Base-by-base conservation (phyloP, 306 rosid species). In the Canavalia gladiata region DNA sequence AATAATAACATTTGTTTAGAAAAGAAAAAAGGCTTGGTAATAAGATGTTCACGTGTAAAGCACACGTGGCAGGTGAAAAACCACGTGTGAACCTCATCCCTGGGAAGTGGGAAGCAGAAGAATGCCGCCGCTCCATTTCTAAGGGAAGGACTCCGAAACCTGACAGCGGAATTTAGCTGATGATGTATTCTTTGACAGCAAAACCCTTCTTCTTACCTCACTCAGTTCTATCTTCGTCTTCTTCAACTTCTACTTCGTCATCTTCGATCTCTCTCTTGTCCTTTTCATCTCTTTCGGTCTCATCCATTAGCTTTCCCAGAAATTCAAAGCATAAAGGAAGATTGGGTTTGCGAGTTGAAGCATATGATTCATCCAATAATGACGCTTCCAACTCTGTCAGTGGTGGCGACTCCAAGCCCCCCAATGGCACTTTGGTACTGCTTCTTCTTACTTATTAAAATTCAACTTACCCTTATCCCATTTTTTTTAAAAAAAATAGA, bases 341-440 rank as follows among this genome's bases (percentile, higher is more conserved):
- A 49, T 30, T 84, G 11, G 8, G 34, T 63, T 9, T 84, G 9
- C 74, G 79, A 55, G 73, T 87, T 81, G 57, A 81, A 68, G 79
- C 90, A 1, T 77, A 85, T 12, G 77, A 85, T 77, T 81, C 88
- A 42, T 84, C 86, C 78, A 59, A 83, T 4, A 76, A 83, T 49
- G 83, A 76, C 31, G 31, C 30, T 75, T 77, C 87, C 59, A 81
- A 87, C 41, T 31, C 85, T 73, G 3, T 83, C 3, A 83, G 85
- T 81, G 4, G 85, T n/a, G 86, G 85, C 68, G 87, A 87, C 4
- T 55, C 87, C 81, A 84, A 87, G 41, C 69, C 86, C 80, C 85
- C 90, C 2, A 87, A 87, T 72, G 90, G 88, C 84, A 70, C 88
- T 81, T 70, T 87, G 74, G 90, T 84, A 87, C 58, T 77, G 58